These are phyloP conservation scores for Populus nigra DNA, from an alignment of 345 rosid species.

Conservation along the genomic window DNA sequence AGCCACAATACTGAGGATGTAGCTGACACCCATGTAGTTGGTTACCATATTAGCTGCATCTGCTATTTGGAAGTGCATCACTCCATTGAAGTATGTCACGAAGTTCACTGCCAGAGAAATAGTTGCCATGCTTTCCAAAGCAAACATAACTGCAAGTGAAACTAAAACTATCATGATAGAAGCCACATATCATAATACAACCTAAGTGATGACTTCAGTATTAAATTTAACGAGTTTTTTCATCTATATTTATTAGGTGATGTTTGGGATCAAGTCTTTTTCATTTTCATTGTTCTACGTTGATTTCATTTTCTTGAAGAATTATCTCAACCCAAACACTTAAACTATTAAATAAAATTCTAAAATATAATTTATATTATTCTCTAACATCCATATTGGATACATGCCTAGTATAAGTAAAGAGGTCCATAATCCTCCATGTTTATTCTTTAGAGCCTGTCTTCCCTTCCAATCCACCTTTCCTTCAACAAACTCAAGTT, in stretches of 20 bases:
- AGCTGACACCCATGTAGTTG: slow-evolving; percentile 48
- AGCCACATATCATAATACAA: neutral
- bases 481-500: slow-evolving; percentile 39
- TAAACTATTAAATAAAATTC: too few species aligned
- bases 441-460: slow-evolving; percentile 40
- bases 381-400: neutral
- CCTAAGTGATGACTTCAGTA: neutral
- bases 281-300: too few species aligned
- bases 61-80: slow-evolving; percentile 49
- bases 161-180: neutral
- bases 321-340: too few species aligned
- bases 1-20: slow-evolving; percentile 41
- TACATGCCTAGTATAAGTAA: slow-evolving; percentile 37
- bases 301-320: too few species aligned
- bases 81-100: slow-evolving; percentile 47
- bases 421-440: slow-evolving; percentile 52
- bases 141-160: slow-evolving; percentile 34
- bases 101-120: slow-evolving; percentile 46
- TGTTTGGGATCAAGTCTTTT: too few species aligned
- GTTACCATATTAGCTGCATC: slow-evolving; percentile 59
- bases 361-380: too few species aligned
- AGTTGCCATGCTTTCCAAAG: slow-evolving; percentile 45
- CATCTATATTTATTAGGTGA: too few species aligned
- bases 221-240: too few species aligned
- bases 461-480: slow-evolving; percentile 63